Evolutionary conservation across 306 rosid species (phyloP).

Genomic region (Vachellia collinsii): DNA sequence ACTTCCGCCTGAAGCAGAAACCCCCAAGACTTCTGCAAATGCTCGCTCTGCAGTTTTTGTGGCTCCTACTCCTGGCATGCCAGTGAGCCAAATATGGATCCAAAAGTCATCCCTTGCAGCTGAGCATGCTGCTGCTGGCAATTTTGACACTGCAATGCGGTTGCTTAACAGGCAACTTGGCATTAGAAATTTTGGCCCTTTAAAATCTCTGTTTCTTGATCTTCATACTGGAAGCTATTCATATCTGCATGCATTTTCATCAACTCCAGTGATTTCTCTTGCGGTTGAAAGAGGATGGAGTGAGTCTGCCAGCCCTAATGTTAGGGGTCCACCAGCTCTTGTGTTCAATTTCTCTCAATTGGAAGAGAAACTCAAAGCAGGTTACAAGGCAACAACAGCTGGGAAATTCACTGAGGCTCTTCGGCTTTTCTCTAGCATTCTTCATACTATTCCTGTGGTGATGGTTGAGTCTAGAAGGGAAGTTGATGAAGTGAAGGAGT

Average conservation of each 20-base stretch:
- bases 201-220: slow-evolving; percentile 80
- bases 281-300: slow-evolving; percentile 94
- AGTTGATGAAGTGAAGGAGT: slow-evolving; percentile 93
- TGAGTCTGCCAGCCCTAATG: slow-evolving; percentile 81
- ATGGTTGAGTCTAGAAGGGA: slow-evolving; percentile 95
- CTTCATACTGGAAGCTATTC: slow-evolving; percentile 81
- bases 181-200: slow-evolving; percentile 72
- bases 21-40: slow-evolving; percentile 68
- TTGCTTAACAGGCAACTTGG: slow-evolving; percentile 92
- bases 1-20: slow-evolving; percentile 83
- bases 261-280: slow-evolving; percentile 77
- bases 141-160: slow-evolving; percentile 95
- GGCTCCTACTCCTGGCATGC: slow-evolving; percentile 92
- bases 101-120: slow-evolving; percentile 95
- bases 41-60: slow-evolving; percentile 67
- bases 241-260: slow-evolving; percentile 75
- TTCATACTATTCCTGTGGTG: slow-evolving; percentile 80
- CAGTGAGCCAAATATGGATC: slow-evolving; percentile 89
- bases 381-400: slow-evolving; percentile 81
- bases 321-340: slow-evolving; percentile 83
- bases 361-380: slow-evolving; percentile 91
- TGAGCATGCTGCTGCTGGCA: slow-evolving; percentile 96
- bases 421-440: slow-evolving; percentile 64
- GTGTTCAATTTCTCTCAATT: slow-evolving; percentile 75
- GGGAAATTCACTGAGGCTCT: slow-evolving; percentile 87